These are phyloP conservation scores for Yamadazyma takamatsuzukensis DNA, from an alignment of 805 yeast genomes.

Conservation along the genomic window DNA sequence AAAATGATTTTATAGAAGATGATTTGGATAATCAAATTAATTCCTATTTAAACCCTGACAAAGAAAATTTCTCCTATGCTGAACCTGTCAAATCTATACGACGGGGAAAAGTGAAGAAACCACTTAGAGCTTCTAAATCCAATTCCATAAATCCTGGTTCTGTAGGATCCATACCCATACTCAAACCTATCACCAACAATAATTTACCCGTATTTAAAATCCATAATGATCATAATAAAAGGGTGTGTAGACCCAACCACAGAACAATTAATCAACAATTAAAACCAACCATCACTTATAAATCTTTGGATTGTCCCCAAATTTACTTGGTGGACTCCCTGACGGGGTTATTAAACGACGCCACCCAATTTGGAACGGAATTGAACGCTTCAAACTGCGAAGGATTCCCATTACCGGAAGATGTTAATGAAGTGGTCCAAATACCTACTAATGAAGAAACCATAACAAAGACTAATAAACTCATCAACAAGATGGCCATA, in stretches of 20 bases:
- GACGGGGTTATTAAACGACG: conserved; percentile 58
- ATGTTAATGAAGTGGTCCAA: conserved; percentile 53
- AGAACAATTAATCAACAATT: conserved; percentile 17
- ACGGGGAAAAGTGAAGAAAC: conserved; percentile 7
- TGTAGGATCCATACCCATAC: conserved; percentile 6
- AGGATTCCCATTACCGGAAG: conserved; percentile 61
- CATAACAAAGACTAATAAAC: conserved; percentile 18
- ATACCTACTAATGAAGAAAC: conserved; percentile 46
- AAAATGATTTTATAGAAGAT: conserved; percentile 15
- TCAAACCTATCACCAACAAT: conserved; percentile 4
- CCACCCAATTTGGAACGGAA: conserved; percentile 68
- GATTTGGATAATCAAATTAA: conserved; percentile 33
- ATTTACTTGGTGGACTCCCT: conserved; percentile 59
- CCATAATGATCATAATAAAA: conserved; percentile 13
- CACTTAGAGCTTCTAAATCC: conserved; percentile 4
- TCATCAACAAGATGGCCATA: conserved; percentile 28
- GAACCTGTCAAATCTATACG: conserved; percentile 11
- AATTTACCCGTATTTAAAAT: too few relatives aligned
- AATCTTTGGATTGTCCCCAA: conserved; percentile 9
- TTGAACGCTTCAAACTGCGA: conserved; percentile 59
- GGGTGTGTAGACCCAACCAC: conserved; percentile 44
- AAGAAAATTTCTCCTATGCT: conserved; percentile 30
- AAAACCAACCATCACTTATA: conserved; percentile 29
- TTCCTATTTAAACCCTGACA: conserved; percentile 21
- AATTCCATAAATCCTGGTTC: not conserved